These are phyloP conservation scores for Phlegmacium glaucopus DNA, from an alignment of 768 basidiomycete genomes.

Conservation along the genomic window DNA sequence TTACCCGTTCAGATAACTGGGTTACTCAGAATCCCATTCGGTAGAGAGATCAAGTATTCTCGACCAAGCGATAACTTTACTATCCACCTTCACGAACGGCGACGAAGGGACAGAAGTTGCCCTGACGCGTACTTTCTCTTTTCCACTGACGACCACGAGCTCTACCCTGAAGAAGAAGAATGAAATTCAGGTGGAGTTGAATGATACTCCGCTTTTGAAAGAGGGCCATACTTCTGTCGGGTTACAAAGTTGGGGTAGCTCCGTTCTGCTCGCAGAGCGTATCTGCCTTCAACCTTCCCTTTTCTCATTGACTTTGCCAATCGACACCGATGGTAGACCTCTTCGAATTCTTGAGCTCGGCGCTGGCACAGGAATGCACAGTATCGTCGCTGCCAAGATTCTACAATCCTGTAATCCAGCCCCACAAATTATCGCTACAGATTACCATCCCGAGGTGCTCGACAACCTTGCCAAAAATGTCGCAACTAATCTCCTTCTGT, in stretches of 20 bases:
- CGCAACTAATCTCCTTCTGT: slow-evolving; percentile 39
- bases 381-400: slow-evolving; percentile 56
- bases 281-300: slow-evolving; percentile 49
- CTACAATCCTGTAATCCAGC: slow-evolving; percentile 13
- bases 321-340: slow-evolving; percentile 5
- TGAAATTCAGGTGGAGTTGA: slow-evolving; percentile 51
- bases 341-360: slow-evolving; percentile 72
- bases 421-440: slow-evolving; percentile 58
- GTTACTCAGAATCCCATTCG: slow-evolving; percentile 30
- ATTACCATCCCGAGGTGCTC: slow-evolving; percentile 76
- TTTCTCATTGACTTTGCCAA: slow-evolving; percentile 15
- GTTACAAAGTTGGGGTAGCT: slow-evolving; percentile 82
- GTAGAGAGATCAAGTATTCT: slow-evolving; percentile 40
- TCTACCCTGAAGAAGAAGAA: not conserved
- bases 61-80: slow-evolving; percentile 57
- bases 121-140: slow-evolving; percentile 54
- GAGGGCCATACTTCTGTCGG: slow-evolving; percentile 79
- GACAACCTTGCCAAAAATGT: slow-evolving; percentile 64
- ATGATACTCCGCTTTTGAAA: slow-evolving; percentile 61
- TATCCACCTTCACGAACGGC: slow-evolving; percentile 46
- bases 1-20: slow-evolving; percentile 60
- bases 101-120: slow-evolving; percentile 40
- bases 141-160: slow-evolving; percentile 21
- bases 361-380: slow-evolving; percentile 82
- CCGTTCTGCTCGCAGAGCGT: slow-evolving; percentile 65